Conservation (phyloP, 768 basidiomycete genomes). For the Xanthoconium purpureum region DNA sequence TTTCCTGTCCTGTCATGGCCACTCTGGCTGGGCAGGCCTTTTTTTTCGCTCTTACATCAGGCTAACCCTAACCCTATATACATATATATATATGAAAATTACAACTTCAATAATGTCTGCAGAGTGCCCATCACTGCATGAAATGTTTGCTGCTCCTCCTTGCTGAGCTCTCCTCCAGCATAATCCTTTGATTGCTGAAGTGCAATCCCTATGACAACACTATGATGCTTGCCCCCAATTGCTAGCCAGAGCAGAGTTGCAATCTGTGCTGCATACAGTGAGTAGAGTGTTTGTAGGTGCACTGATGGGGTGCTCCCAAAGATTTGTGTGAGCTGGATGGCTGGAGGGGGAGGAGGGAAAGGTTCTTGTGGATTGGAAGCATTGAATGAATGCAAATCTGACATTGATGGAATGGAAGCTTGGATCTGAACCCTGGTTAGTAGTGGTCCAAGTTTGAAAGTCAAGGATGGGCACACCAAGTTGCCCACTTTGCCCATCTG, state of each 20-base stretch:
- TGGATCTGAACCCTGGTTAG: slow-evolving; percentile 58
- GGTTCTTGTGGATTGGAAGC: slow-evolving; percentile 30
- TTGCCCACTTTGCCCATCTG: slow-evolving; percentile 90
- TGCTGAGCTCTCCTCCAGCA: slow-evolving; percentile 27
- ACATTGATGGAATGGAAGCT: slow-evolving; percentile 67
- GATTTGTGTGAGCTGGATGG: slow-evolving; percentile 72
- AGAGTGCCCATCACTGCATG: slow-evolving; percentile 49
- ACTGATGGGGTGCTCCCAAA: slow-evolving; percentile 73
- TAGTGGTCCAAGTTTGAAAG: not conserved
- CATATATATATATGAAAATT: too few relatives aligned
- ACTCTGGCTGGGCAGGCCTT: slow-evolving; percentile 36
- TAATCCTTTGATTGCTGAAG: slow-evolving; percentile 41
- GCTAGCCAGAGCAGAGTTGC: slow-evolving; percentile 79
- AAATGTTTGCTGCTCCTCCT: slow-evolving; percentile 45
- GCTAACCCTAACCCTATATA: slow-evolving; percentile 31
- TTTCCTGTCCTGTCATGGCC: too few relatives aligned
- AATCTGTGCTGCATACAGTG: slow-evolving; percentile 82
- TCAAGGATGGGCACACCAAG: slow-evolving; percentile 49
- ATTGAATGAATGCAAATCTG: slow-evolving; percentile 43
- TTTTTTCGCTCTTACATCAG: not conserved
- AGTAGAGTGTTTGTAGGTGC: slow-evolving; percentile 67
- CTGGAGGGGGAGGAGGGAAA: slow-evolving; percentile 62
- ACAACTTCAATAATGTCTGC: slow-evolving; percentile 33
- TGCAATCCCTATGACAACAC: slow-evolving; percentile 75
- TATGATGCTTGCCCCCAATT: slow-evolving; percentile 45